These are phyloP conservation scores for Tremellales sp. DNA, from an alignment of 1,284 basidiomycete species.

Conservation along the genomic window DNA sequence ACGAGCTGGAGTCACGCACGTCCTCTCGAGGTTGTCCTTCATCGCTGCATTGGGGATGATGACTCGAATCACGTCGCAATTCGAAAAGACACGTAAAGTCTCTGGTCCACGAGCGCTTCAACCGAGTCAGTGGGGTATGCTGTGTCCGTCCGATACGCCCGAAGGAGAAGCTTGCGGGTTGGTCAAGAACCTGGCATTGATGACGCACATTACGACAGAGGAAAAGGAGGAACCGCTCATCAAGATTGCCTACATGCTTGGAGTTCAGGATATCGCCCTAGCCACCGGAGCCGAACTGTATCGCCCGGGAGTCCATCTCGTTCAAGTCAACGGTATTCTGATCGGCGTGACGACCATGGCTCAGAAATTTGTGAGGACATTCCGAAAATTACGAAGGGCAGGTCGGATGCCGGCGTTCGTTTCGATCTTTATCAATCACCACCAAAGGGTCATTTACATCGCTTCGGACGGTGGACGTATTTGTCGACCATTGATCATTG, in stretches of 20 bases:
- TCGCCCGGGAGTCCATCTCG: slow-evolving; percentile 82
- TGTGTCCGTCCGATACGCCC: slow-evolving; percentile 97
- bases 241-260: slow-evolving; percentile 85
- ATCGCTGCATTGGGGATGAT: slow-evolving; percentile 99
- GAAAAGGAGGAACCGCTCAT: slow-evolving; percentile 94
- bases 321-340: slow-evolving; percentile 95
- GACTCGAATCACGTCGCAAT: slow-evolving; percentile 98
- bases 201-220: slow-evolving; percentile 99
- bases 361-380: slow-evolving; percentile 78
- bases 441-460: slow-evolving; percentile 93
- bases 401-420: slow-evolving; percentile 95
- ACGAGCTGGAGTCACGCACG: slow-evolving; percentile 96
- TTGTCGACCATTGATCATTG: slow-evolving; percentile 97
- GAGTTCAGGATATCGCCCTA: slow-evolving; percentile 92
- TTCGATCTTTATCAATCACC: slow-evolving; percentile 92
- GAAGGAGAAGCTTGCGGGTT: slow-evolving; percentile 99
- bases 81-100: slow-evolving; percentile 99
- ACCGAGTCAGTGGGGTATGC: slow-evolving; percentile 98
- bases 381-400: slow-evolving; percentile 86
- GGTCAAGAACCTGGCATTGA: slow-evolving; percentile 97
- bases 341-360: slow-evolving; percentile 89
- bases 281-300: slow-evolving; percentile 96
- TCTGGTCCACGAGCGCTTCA: slow-evolving; percentile 96
- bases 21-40: slow-evolving; percentile 89
- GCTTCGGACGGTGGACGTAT: slow-evolving; percentile 97